These are phyloP conservation scores for Podospora pseudopauciseta DNA, from an alignment of 495 filamentous ascomycete genomes.

Conservation along the genomic window DNA sequence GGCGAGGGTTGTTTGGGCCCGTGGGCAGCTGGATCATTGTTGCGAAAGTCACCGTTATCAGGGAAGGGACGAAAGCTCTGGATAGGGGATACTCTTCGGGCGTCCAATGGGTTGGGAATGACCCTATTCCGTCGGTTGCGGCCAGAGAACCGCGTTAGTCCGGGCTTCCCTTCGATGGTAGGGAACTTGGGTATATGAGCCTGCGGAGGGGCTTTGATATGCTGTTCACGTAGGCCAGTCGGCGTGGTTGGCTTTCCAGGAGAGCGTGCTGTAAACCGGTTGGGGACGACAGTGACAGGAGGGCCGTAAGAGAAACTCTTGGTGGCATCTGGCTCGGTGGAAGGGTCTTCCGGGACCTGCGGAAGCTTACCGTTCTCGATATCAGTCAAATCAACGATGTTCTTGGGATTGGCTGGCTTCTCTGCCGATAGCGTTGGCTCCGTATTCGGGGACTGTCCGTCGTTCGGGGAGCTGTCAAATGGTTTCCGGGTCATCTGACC, in stretches of 20 bases:
- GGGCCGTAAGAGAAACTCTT: conserved; percentile 13
- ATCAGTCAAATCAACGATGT: not conserved
- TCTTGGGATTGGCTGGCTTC: not conserved
- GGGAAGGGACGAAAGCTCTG: not conserved
- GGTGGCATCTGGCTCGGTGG: not conserved
- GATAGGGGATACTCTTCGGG: not conserved
- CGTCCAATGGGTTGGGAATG: not conserved
- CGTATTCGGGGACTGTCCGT: not conserved
- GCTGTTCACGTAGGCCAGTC: not conserved
- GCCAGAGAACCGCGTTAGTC: not conserved
- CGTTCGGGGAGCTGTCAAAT: not conserved
- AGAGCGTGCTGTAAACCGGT: conserved; percentile 13
- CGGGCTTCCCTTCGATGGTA: not conserved
- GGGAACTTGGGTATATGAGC: not conserved
- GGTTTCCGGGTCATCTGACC: not conserved
- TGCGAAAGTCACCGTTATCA: not conserved
- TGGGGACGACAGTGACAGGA: conserved; percentile 7
- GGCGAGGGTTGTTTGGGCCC: not conserved
- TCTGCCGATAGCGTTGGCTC: not conserved
- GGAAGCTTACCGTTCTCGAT: not conserved
- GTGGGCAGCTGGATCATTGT: not conserved
- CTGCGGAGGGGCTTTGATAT: not conserved
- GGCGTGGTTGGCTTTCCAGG: not conserved
- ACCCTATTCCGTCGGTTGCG: not conserved
- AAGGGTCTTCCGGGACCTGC: not conserved